These are phyloP conservation scores for Diplodia sapinea DNA, from an alignment of 2,329 filamentous ascomycete species.

Conservation along the genomic window DNA sequence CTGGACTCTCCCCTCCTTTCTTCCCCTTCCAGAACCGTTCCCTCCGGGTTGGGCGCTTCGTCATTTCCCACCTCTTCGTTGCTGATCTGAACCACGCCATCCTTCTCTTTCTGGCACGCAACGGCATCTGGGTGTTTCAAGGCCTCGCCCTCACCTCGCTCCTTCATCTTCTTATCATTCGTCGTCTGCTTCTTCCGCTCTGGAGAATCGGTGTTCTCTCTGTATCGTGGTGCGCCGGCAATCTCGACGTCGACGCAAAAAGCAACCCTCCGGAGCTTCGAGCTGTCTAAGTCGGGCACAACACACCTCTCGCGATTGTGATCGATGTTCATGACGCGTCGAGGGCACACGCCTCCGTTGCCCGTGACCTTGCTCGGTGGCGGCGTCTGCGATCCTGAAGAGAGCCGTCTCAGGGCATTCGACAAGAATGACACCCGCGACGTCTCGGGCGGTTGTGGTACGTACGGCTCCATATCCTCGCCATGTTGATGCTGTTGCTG, in stretches of 20 bases:
- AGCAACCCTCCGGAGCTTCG: slow-evolving; percentile 83
- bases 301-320: slow-evolving; percentile 77
- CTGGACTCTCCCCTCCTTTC: slow-evolving; percentile 50
- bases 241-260: slow-evolving; percentile 99
- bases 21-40: slow-evolving; percentile 41
- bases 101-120: slow-evolving; percentile 62
- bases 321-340: slow-evolving; percentile 85
- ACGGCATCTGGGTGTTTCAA: slow-evolving; percentile 69
- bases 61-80: slow-evolving; percentile 50
- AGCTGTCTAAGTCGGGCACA: slow-evolving; percentile 77
- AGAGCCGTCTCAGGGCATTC: slow-evolving; percentile 80
- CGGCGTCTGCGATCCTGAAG: slow-evolving; percentile 56
- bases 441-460: slow-evolving; percentile 74
- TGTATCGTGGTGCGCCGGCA: slow-evolving; percentile 81
- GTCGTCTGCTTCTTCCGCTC: slow-evolving; percentile 55
- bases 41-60: slow-evolving; percentile 50
- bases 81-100: slow-evolving; percentile 43
- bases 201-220: slow-evolving; percentile 61
- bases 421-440: slow-evolving; percentile 77
- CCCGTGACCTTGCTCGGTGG: slow-evolving; percentile 46
- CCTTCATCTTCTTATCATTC: slow-evolving; percentile 63
- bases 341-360: slow-evolving; percentile 75
- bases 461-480: slow-evolving; percentile 63
- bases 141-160: slow-evolving; percentile 76
- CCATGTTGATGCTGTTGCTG: slow-evolving; percentile 40